These are phyloP conservation scores for Ceratocystiopsis sp. DNA, from an alignment of 2,329 filamentous ascomycete species.

Conservation along the genomic window DNA sequence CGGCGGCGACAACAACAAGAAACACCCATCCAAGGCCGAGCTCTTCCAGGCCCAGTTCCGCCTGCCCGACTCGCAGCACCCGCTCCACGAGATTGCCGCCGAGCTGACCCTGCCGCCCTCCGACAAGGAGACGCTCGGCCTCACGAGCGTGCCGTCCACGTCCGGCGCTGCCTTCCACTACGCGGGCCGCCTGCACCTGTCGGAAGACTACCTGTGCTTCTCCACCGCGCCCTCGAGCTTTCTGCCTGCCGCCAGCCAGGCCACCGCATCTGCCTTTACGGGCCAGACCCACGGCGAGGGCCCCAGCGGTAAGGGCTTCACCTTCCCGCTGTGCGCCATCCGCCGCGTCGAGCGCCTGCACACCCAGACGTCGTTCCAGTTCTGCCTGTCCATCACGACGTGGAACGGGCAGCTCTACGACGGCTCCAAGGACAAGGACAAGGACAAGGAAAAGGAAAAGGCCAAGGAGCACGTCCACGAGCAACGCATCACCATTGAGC, in stretches of 20 bases:
- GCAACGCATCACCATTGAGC: constrained; percentile 80
- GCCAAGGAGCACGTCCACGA: constrained; percentile 29
- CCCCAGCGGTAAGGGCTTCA: constrained; percentile 90
- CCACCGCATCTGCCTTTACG: constrained; percentile 68
- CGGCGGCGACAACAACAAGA: constrained; percentile 36
- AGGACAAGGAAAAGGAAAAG: too few species aligned
- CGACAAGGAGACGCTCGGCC: constrained; percentile 14
- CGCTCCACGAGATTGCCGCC: constrained; percentile 88
- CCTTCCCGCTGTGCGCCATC: constrained; percentile 79
- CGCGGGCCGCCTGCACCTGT: constrained; percentile 80
- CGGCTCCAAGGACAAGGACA: constrained; percentile 23
- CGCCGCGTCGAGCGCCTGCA: constrained; percentile 83
- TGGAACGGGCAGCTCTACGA: constrained; percentile 62
- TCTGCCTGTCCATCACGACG: constrained; percentile 84
- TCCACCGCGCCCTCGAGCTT: constrained; percentile 87
- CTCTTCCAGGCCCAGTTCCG: constrained; percentile 95
- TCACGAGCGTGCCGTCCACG: constrained; percentile 1
- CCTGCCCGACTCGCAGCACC: constrained; percentile 78
- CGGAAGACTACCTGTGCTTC: constrained; percentile 91
- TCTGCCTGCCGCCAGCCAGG: constrained; percentile 58
- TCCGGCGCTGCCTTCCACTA: constrained; percentile 68
- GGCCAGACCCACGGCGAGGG: constrained; percentile 87
- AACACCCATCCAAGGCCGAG: constrained; percentile 71
- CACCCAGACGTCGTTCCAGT: constrained; percentile 66
- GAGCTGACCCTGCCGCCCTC: constrained; percentile 67